Evolutionary conservation across 441 rosid genomes (phyloP), one percentile per base, ranked within the genome.

Genomic region (Flueggea neowawraea): DNA sequence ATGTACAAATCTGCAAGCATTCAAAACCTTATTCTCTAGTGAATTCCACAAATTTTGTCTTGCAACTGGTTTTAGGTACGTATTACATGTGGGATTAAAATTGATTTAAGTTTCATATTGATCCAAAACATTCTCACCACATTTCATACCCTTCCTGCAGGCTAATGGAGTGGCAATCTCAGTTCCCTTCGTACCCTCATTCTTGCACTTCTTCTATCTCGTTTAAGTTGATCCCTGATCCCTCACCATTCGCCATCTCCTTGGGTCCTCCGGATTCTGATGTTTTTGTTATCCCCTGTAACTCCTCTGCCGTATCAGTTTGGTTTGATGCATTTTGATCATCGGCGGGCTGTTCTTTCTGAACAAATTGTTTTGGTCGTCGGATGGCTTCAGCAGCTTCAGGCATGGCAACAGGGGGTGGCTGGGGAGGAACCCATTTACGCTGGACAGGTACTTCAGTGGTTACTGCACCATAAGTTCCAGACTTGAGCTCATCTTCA

Each of bases 311-410:
- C 52, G 54, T 72, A 49, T 82, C 87, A 49, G 73, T 55, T 49
- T 77, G 33, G 32, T 12, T 72, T 57, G 65, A 62, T 12, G 31
- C 70, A 64, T 81, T 62, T 63, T 69, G 76, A 54, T 90, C 78
- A 47, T 78, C 82, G 33, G 65, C 64, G 54, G 58, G 65, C 64
- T 82, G 85, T 66, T 92, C 98, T 61, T 72, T 79, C 61, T 67
- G 83, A 66, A 76, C 79, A 2, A 67, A 61, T 61, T 77, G 78
- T 73, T 88, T 90, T 6, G 95, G 95, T 52, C 89, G 80, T 51
- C 94, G 77, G 55, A 94, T 94, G 72, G 96, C 98, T 81, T 90
- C 94, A 6, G 86, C 97, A 63, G 97, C 97, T 81, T 86, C 96
- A 32, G 91, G 68, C 90, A 90, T 89, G 54, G 78, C 94, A 61